A percentile compares a stretch with the other conserved stretches of the same genome.
Conservation (phyloP, 2,329 filamentous ascomycete genomes). For the Aspergillus pseudoviridinutans region DNA sequence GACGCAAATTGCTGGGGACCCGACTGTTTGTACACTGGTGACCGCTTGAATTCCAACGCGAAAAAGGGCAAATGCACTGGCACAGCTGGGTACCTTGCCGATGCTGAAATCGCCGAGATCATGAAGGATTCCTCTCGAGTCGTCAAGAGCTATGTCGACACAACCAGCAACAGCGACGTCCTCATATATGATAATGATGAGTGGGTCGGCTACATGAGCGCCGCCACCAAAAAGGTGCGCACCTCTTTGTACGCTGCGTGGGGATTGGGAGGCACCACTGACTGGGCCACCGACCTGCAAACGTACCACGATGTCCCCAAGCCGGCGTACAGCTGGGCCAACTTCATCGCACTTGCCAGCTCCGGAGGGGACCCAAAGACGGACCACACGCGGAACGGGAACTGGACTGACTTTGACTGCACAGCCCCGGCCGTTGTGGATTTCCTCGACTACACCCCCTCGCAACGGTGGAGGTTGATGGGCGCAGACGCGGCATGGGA, state of each 20-base stretch:
- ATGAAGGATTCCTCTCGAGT: neutral
- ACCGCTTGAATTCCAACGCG: conserved; percentile 24
- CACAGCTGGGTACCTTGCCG: conserved; percentile 37
- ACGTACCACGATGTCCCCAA: conserved; percentile 1
- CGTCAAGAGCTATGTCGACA: conserved; percentile 5
- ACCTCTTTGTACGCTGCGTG: conserved; percentile 13
- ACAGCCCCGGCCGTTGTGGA: neutral
- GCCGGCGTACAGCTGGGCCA: neutral
- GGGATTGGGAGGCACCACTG: conserved; percentile 26
- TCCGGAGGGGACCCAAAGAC: neutral
- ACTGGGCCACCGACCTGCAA: conserved; percentile 34
- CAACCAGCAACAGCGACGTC: conserved; percentile 17
- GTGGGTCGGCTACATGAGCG: conserved; percentile 34
- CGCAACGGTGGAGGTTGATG: neutral
- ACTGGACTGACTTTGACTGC: neutral
- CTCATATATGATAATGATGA: conserved; percentile 31
- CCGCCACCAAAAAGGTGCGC: conserved; percentile 20
- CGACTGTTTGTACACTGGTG: conserved; percentile 32
- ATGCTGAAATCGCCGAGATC: conserved; percentile 38
- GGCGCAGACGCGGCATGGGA: neutral
- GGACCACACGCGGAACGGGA: neutral
- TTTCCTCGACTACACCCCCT: neutral
- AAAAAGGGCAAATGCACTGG: conserved; percentile 34
- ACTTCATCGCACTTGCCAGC: neutral
- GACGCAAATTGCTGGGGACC: conserved; percentile 26